Conservation (phyloP, 192 early-diverging fungal genomes). For the Ramicandelaber brevisporus region DNA sequence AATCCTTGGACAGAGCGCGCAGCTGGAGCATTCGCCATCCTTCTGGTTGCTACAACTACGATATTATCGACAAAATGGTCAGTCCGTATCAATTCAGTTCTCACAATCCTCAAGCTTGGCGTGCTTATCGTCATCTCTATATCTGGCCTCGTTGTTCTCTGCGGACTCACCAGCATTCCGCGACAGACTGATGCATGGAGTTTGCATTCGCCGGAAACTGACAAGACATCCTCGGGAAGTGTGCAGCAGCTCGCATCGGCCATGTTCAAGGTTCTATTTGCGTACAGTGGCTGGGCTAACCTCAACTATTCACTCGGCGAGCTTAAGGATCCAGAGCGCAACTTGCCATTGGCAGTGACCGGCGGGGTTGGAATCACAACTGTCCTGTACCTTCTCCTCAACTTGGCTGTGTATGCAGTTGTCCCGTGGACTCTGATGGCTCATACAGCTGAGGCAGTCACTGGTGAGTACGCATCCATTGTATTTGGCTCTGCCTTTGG, state of each 20-base stretch:
- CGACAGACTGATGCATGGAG: conserved; percentile 1
- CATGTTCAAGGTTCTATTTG: conserved; percentile 21
- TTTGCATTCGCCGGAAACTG: conserved; percentile 7
- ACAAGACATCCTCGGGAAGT: too few relatives aligned
- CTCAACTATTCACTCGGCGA: conserved; percentile 32
- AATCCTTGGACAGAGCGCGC: too few relatives aligned
- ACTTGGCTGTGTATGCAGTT: conserved; percentile 22
- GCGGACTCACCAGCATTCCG: too few relatives aligned
- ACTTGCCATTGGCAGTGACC: conserved; percentile 24
- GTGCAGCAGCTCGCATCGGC: conserved; percentile 6
- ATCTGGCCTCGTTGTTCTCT: too few relatives aligned
- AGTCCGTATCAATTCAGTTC: too few relatives aligned
- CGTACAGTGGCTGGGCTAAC: conserved; percentile 29
- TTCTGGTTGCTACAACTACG: too few relatives aligned
- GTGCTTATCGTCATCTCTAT: too few relatives aligned
- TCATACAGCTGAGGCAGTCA: conserved; percentile 10
- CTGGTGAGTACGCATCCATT: conserved; percentile 18
- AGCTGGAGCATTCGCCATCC: too few relatives aligned
- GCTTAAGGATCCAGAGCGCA: conserved; percentile 23
- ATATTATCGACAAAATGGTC: too few relatives aligned
- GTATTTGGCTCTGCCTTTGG: conserved; percentile 16
- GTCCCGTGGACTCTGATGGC: conserved; percentile 12
- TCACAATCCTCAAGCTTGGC: too few relatives aligned
- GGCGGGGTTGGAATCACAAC: conserved; percentile 22
- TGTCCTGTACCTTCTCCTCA: conserved; percentile 22